Evolutionary conservation across 805 yeast species (phyloP).

Genomic region (Starmerella cellae): DNA sequence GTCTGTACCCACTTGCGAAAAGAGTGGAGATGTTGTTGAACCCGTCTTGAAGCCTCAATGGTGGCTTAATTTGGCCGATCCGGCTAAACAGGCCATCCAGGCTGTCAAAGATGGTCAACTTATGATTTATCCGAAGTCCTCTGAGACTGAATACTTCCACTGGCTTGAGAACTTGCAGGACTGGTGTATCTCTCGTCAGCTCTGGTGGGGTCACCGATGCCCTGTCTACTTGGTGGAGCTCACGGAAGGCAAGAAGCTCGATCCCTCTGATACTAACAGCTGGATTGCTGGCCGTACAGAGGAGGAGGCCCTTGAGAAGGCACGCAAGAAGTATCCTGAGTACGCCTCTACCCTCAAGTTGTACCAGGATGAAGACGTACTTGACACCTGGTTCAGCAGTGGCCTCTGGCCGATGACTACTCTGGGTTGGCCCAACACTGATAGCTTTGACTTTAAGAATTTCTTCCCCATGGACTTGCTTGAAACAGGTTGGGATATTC

Average conservation of each 20-base stretch:
- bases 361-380: constrained; percentile 87
- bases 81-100: constrained; percentile 76
- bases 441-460: constrained; percentile 50
- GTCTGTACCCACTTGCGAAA: constrained; percentile 86
- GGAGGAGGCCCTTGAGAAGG: constrained; percentile 78
- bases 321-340: constrained; percentile 56
- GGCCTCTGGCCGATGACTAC: constrained; percentile 98
- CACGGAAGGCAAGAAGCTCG: constrained; percentile 48
- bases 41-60: constrained; percentile 97
- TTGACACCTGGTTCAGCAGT: constrained; percentile 97
- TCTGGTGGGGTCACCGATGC: constrained; percentile 97
- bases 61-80: constrained; percentile 89
- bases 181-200: constrained; percentile 95
- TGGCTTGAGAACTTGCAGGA: constrained; percentile 96
- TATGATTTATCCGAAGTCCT: constrained; percentile 71
- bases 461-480: constrained; percentile 87
- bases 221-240: constrained; percentile 82
- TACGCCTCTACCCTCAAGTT: constrained; percentile 52
- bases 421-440: constrained; percentile 78
- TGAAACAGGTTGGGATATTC: constrained; percentile 98
- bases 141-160: constrained; percentile 84
- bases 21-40: constrained; percentile 95
- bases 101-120: constrained; percentile 76
- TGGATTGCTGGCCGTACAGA: constrained; percentile 85
- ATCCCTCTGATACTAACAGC: constrained; percentile 50